These are phyloP conservation scores for Leishmania tarentolae DNA, from an alignment of 208 protist species.

Conservation along the genomic window DNA sequence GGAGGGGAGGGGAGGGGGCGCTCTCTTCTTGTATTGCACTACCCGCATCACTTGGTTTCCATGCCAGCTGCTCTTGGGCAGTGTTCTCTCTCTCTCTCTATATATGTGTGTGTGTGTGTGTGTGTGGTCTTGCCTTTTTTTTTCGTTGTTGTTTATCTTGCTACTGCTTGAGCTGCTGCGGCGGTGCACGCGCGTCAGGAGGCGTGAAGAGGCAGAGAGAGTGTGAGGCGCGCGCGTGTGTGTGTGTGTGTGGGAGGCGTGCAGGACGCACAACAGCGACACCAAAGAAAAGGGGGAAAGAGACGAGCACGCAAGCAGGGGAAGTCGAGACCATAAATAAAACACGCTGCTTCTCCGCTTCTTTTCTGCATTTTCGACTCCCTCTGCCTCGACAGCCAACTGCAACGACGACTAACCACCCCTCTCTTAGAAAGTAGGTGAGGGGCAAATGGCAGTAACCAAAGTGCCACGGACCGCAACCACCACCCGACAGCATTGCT, in stretches of 20 bases:
- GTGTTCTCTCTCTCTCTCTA: neutral
- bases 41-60: neutral
- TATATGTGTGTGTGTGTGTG: neutral
- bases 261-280: neutral
- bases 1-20: no score
- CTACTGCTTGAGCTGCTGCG: neutral
- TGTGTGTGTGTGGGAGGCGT: no score
- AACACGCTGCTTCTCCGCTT: neutral
- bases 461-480: neutral
- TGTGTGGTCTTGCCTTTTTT: neutral
- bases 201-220: neutral
- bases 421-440: neutral
- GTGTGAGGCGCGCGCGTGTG: no score
- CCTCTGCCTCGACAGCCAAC: neutral
- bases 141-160: neutral
- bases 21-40: neutral
- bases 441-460: neutral
- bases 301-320: neutral
- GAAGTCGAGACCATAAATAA: neutral
- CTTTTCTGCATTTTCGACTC: neutral
- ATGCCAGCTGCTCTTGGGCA: neutral
- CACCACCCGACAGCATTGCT: neutral
- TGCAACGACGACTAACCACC: neutral
- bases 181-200: neutral
- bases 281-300: neutral